phyloP scores from a whole-genome alignment of 208 protist genomes.

The Leishmania lainsoni region DNA sequence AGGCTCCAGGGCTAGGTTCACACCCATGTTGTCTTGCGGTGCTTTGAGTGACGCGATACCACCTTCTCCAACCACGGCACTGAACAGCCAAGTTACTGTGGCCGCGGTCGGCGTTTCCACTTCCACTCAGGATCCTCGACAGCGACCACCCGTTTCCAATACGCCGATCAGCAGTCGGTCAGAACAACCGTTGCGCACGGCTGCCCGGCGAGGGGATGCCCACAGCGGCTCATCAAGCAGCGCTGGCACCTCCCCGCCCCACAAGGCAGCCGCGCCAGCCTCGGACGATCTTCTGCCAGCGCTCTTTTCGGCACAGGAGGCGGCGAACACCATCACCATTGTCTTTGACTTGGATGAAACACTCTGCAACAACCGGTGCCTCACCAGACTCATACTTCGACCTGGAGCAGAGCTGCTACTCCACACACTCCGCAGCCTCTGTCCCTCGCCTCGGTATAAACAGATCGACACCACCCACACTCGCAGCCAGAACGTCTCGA shows the following conservation, averaged over 20 bases:
- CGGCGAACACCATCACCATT: slow-evolving; percentile 73
- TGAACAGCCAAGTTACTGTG: not conserved
- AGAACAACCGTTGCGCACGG: not conserved
- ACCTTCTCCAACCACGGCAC: not conserved
- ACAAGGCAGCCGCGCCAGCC: not conserved
- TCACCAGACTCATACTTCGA: slow-evolving; percentile 62
- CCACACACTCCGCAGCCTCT: slow-evolving; percentile 44
- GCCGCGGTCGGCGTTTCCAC: not conserved
- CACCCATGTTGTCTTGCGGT: not conserved
- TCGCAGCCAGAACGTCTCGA: slow-evolving; percentile 25
- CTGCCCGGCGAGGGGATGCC: not conserved
- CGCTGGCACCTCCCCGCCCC: not conserved
- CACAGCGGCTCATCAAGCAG: not conserved
- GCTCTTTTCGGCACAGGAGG: slow-evolving; percentile 43
- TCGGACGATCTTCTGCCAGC: slow-evolving; percentile 41
- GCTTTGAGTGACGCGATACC: not conserved
- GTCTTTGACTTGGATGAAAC: slow-evolving; percentile 94
- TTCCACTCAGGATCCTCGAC: not conserved
- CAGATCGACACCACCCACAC: slow-evolving; percentile 13
- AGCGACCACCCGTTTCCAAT: not conserved
- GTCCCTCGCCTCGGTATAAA: slow-evolving; percentile 48
- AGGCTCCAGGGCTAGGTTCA: not conserved
- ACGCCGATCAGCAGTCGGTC: not conserved
- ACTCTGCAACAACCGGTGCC: slow-evolving; percentile 83
- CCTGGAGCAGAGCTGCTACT: slow-evolving; percentile 73